Evolutionary conservation across 305 asterid genomes (phyloP).

Genomic region (Solanum chacoense): DNA sequence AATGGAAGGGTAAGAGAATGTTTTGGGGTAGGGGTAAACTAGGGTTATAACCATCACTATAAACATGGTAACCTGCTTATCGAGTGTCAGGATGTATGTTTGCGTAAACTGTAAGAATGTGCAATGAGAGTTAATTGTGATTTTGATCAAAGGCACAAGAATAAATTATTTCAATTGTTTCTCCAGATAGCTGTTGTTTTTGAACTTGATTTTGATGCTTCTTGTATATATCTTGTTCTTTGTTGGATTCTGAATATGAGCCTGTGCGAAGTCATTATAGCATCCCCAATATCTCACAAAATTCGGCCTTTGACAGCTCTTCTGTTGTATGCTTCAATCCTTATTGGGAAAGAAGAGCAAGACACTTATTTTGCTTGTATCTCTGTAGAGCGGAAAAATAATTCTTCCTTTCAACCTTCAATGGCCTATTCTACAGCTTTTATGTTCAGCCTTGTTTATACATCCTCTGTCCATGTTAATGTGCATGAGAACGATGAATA

Average conservation of each 20-base stretch:
- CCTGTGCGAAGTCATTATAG: neutral
- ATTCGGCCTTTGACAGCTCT: conserved; percentile 65
- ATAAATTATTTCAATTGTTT: neutral
- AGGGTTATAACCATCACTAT: neutral
- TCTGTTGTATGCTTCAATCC: conserved; percentile 84
- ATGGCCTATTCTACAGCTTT: neutral
- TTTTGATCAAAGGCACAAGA: neutral
- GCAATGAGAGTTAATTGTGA: neutral
- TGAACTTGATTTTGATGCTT: neutral
- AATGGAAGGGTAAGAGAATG: neutral
- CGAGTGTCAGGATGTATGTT: neutral
- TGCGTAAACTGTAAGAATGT: neutral
- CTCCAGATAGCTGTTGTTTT: neutral
- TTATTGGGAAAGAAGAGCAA: conserved; percentile 62
- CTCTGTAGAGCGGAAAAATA: neutral
- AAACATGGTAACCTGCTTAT: neutral
- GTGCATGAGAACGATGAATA: neutral
- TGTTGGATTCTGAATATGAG: neutral
- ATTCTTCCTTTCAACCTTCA: neutral
- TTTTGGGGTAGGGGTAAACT: neutral
- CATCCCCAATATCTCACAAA: conserved; percentile 45
- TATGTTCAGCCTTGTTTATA: neutral
- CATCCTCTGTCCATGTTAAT: neutral
- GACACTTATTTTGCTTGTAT: conserved; percentile 6
- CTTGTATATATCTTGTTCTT: neutral